Conservation (phyloP, 2,329 filamentous ascomycete genomes). For the Scedosporium apiospermum region DNA sequence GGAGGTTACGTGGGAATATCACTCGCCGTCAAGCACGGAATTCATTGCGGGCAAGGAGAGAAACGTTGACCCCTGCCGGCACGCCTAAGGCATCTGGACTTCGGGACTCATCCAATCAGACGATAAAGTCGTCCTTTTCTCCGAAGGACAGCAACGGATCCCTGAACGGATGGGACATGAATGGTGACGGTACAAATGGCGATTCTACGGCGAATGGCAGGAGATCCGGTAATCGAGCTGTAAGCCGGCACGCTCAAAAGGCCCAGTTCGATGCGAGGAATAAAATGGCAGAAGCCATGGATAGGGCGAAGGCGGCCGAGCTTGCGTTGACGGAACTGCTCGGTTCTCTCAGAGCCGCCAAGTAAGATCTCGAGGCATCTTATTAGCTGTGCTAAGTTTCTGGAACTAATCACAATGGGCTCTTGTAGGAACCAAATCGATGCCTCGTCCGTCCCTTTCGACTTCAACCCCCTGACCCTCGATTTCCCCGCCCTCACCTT, state of each 20-base stretch:
- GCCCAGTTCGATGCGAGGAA: constrained; percentile 54
- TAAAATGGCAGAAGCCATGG: constrained; percentile 58
- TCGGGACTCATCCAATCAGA: constrained; percentile 18
- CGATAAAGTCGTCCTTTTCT: constrained; percentile 26
- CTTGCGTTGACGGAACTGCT: constrained; percentile 76
- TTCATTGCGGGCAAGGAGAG: constrained; percentile 45
- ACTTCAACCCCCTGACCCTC: constrained; percentile 77
- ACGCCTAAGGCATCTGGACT: constrained; percentile 31
- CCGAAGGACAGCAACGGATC: constrained; percentile 20
- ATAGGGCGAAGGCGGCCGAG: constrained; percentile 76
- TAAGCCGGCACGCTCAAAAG: constrained; percentile 47
- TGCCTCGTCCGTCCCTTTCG: constrained; percentile 49
- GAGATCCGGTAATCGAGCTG: constrained; percentile 27
- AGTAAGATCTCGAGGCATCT: constrained; percentile 43
- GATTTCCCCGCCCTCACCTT: constrained; percentile 81
- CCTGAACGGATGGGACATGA: constrained; percentile 14
- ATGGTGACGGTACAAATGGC: background rate
- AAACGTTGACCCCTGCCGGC: constrained; percentile 48
- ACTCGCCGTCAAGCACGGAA: constrained; percentile 74
- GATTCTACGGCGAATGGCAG: constrained; percentile 22
- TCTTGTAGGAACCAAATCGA: constrained; percentile 42
- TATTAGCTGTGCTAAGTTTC: background rate
- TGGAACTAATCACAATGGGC: background rate
- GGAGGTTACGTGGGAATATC: constrained; percentile 72
- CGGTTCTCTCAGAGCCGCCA: constrained; percentile 72